Base-by-base conservation (phyloP, 1,284 basidiomycete genomes). In the Cutaneotrichosporon sp. region DNA sequence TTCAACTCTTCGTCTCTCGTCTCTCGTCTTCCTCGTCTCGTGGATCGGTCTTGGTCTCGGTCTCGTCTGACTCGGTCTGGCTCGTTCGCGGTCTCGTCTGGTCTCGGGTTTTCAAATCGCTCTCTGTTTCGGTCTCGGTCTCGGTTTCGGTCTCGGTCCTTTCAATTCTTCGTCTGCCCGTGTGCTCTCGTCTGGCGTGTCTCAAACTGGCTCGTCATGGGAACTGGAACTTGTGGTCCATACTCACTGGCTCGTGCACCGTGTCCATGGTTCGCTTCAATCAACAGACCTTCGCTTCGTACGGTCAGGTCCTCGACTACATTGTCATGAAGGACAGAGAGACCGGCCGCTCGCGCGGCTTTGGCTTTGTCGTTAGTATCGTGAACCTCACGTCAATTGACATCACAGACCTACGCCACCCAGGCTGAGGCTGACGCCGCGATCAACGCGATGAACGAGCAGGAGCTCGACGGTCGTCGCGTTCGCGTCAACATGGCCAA, bases 271-370 rank as follows among this genome's bases (percentile, higher is more conserved):
- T 46, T 31, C 32, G 57, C 11, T 62, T 34, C 34, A 58, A 67
- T 63, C 76, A 61, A 67, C 65, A 80, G 78, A 69, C 74, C 62
- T 81, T 81, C 73, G 72, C 74, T 58, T 68, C 73, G 60, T 81
- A 75, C 71, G 80, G 80, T 57, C 72, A 76, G 67, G 76, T 81
- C 65, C 65, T 74, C 70, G 80, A 81, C 75, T 90, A 89, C 74
- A 91, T 93, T 81, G 93, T 97, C 83, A 96, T 96, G 93, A 91
- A 92, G 84, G 94, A 97, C 84, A 91, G 93, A 77, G 93, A 96
- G 80, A 96, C 94, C 69, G 91, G 92, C 72, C 91, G 93, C 78
- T 96, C 93, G 72, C 91, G 94, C 76, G 92, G 94, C 78, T 97
- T 97, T 81, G 94, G 94, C 69, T 97, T 97, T 82, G 93, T 97